These are phyloP conservation scores for Lasiodiplodia sp. DNA, from an alignment of 2,329 filamentous ascomycete species.

Conservation along the genomic window DNA sequence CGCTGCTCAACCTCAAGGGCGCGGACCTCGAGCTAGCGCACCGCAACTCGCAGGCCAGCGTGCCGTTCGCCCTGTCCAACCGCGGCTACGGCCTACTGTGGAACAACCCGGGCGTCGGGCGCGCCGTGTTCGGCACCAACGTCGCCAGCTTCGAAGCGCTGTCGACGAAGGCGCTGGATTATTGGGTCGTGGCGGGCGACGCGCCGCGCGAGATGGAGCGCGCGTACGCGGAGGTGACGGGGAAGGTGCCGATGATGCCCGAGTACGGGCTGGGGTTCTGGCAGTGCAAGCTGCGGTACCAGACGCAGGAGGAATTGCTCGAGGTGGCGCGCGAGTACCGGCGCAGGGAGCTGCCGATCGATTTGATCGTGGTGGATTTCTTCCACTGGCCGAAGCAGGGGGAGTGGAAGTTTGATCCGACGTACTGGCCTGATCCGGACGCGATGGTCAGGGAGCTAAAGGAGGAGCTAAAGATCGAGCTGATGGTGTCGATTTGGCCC, in stretches of 20 bases:
- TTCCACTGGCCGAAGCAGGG: conserved; percentile 73
- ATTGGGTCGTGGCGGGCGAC: conserved; percentile 69
- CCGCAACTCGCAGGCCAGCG: conserved; percentile 70
- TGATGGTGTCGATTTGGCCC: conserved; percentile 76
- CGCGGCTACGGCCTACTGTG: conserved; percentile 70
- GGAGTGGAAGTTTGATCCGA: conserved; percentile 71
- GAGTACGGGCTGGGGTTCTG: conserved; percentile 73
- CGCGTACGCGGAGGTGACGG: conserved; percentile 64
- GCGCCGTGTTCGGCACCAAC: conserved; percentile 67
- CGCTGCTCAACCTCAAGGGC: conserved; percentile 68
- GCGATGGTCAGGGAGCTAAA: conserved; percentile 70
- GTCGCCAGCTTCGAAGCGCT: conserved; percentile 68
- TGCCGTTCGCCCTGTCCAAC: conserved; percentile 68
- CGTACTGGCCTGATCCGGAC: conserved; percentile 71
- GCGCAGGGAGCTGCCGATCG: conserved; percentile 62
- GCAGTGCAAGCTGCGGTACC: conserved; percentile 72
- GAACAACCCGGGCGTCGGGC: conserved; percentile 70
- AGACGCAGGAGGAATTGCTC: conserved; percentile 70
- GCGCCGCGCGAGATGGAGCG: conserved; percentile 64
- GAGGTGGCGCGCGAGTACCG: conserved; percentile 67
- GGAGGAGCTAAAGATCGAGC: conserved; percentile 63
- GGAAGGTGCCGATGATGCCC: conserved; percentile 71
- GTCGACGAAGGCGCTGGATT: conserved; percentile 66
- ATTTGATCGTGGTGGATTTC: conserved; percentile 72
- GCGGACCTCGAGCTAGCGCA: conserved; percentile 70